Percentiles rank a stretch among this genome's conserved stretches.
Conservation (phyloP, 306 rosid genomes). For the Cucurbita pepo region DNA sequence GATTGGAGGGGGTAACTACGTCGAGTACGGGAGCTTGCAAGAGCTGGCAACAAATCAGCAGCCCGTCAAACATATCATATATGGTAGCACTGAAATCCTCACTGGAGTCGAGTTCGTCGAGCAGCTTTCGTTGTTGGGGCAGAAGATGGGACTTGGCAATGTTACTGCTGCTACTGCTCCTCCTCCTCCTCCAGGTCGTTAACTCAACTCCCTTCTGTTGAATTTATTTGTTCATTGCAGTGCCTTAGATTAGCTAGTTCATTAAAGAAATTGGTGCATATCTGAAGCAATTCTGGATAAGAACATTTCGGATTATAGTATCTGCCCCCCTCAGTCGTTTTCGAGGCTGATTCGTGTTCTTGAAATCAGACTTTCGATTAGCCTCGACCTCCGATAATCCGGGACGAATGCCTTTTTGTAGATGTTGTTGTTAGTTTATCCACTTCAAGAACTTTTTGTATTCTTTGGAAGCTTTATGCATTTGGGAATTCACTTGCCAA, state of each 20-base stretch:
- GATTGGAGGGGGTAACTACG: conserved; percentile 95
- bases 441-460: not conserved
- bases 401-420: not conserved
- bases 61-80: conserved; percentile 69
- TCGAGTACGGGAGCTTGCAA: conserved; percentile 83
- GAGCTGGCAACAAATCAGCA: conserved; percentile 68
- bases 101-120: conserved; percentile 85
- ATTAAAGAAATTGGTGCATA: not conserved
- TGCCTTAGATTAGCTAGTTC: not conserved
- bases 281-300: not conserved
- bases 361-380: not conserved
- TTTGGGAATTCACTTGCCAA: not conserved
- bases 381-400: not conserved
- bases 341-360: not conserved
- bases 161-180: not conserved
- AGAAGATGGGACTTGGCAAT: conserved; percentile 58
- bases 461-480: not conserved
- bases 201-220: not conserved
- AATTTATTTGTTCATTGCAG: not conserved
- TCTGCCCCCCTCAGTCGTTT: not conserved
- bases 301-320: not conserved
- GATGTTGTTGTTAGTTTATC: not conserved
- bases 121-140: conserved; percentile 76
- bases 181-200: not conserved
- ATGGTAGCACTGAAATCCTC: conserved; percentile 85